Evolutionary conservation across 495 filamentous ascomycete genomes (phyloP), one percentile per base, ranked within the genome.

Genomic region (Neurospora tetrasperma): DNA sequence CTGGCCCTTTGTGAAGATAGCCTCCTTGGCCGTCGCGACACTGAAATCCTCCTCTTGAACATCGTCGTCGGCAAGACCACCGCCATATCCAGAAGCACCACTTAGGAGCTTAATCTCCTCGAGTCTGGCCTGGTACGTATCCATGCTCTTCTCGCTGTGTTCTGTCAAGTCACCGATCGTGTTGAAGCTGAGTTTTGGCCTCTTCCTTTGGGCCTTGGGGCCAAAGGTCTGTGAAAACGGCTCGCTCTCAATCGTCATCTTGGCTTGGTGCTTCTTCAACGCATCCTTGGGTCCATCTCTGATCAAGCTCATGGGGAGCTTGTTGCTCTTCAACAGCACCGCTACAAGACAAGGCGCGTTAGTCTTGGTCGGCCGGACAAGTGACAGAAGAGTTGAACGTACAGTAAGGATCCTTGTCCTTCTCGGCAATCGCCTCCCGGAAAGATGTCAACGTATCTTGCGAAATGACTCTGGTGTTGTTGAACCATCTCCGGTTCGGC

Each of bases 1-100:
- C 80, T 97, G 93, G 18, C 96, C 96, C 84, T 99, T 99, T 70
- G 84, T 90, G 83, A 99, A 99, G 70, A 99, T 92, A 35, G 94
- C 88, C 77, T 99, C 96, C 73, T 91, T 86, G 27, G 94, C 93
- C 59, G 88, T 90, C 3, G 89, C 87, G 18, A 92, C 82, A 46
- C 83, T 76, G 39, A 87, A 86, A 42, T 88, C 87, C 11, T 82
- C 81, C 5, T 84, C 82, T 38, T 83, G 81, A 72, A 84, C 84
- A 14, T 77, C 70, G 31, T 77, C 76, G 16, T 62, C 54, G 27
- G 76, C 81, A 70, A 79, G 80, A 42, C 75, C 81, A 39, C 89
- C 85, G 66, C 87, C 87, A 59, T 86, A 87, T 4, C 87, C 86
- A 27, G 88, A 84, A 66, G 85, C 88, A 41, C 94, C 94, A 76